phyloP scores from a whole-genome alignment of 1,284 basidiomycete genomes.

The Melampsora allii-populina region DNA sequence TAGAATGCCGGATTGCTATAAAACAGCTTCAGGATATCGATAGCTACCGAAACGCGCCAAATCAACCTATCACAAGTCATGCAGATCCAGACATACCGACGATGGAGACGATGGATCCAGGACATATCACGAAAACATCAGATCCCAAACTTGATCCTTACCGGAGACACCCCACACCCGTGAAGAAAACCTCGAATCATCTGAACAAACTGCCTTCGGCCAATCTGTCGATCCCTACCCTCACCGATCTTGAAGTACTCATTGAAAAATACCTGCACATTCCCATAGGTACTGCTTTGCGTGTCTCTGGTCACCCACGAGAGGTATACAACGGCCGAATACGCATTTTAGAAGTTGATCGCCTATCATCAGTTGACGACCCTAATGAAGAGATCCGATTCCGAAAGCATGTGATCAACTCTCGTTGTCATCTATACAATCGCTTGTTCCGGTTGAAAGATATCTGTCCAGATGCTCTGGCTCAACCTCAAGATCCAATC shows the following conservation, averaged over 20 bases:
- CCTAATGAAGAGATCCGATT: conserved; percentile 10
- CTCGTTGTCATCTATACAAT: conserved; percentile 10
- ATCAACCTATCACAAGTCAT: not conserved
- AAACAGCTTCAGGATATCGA: conserved; percentile 5
- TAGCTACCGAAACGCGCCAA: not conserved
- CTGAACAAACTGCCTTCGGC: not conserved
- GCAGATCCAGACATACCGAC: not conserved
- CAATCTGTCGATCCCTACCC: not conserved
- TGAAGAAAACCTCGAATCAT: not conserved
- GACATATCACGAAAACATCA: not conserved
- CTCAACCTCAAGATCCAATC: too few species aligned
- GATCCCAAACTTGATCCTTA: conserved; percentile 24
- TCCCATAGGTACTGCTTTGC: conserved; percentile 6
- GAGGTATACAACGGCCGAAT: conserved; percentile 14
- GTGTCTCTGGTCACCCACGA: conserved; percentile 8
- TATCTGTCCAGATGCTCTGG: conserved; percentile 17
- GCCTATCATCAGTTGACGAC: not conserved
- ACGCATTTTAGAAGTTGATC: conserved; percentile 15
- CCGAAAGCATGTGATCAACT: conserved; percentile 5
- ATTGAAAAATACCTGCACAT: conserved; percentile 13
- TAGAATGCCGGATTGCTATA: conserved; percentile 22
- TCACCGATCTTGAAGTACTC: conserved; percentile 2
- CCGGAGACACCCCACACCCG: not conserved
- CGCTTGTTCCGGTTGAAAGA: conserved; percentile 10
- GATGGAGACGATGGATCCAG: not conserved